These are phyloP conservation scores for Geranium brycei DNA, from an alignment of 345 rosid genomes.

Conservation along the genomic window DNA sequence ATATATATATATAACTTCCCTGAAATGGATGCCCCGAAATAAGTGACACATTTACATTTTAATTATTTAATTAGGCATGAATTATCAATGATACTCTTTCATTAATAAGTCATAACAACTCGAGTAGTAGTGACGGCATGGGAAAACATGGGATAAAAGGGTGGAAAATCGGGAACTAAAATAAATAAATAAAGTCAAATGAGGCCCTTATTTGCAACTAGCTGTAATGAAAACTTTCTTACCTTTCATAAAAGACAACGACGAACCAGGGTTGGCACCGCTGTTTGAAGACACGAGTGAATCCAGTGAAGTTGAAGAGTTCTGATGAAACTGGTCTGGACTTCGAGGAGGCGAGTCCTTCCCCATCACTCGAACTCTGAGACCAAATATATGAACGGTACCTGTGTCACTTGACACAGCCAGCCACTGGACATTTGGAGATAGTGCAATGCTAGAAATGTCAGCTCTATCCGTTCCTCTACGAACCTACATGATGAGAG, in stretches of 20 bases:
- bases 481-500: constrained; percentile 39
- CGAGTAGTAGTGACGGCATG: too few relatives aligned
- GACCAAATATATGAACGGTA: constrained; percentile 76
- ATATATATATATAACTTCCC: background rate
- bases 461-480: constrained; percentile 90
- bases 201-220: background rate
- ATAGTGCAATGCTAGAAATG: constrained; percentile 64
- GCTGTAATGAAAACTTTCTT: constrained; percentile 1
- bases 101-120: too few relatives aligned
- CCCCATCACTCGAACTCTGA: constrained; percentile 61
- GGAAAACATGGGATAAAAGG: too few relatives aligned
- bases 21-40: too few relatives aligned
- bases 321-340: constrained; percentile 25
- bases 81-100: too few relatives aligned
- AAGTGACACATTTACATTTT: too few relatives aligned
- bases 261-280: constrained; percentile 69
- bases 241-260: constrained; percentile 86
- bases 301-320: constrained; percentile 55
- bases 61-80: too few relatives aligned
- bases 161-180: too few relatives aligned
- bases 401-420: constrained; percentile 88
- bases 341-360: constrained; percentile 48
- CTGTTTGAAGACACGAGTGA: constrained; percentile 53
- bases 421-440: constrained; percentile 72
- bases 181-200: too few relatives aligned